Conservation (phyloP, 139 green algal genomes). For the Chlorella sp. region DNA sequence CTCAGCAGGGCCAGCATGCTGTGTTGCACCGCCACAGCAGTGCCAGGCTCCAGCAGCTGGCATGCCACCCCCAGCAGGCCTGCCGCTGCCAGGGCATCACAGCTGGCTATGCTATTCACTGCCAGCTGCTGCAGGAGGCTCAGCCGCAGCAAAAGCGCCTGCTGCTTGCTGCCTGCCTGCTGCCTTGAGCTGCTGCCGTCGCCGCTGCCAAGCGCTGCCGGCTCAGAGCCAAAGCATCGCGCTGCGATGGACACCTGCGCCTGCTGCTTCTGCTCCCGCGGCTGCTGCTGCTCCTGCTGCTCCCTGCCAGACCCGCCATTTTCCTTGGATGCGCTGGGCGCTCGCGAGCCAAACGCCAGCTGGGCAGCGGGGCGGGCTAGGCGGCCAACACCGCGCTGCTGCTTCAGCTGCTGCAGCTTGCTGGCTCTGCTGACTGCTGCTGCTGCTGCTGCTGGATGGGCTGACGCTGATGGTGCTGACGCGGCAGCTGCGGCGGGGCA, state of each 20-base stretch:
- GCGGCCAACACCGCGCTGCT: neutral
- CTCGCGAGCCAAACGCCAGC: neutral
- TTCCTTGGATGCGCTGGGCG: neutral
- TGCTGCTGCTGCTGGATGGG: neutral
- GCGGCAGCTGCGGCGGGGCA: neutral
- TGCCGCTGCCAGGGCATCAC: neutral
- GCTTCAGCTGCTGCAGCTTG: conserved; percentile 1
- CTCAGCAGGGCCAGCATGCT: conserved; percentile 16
- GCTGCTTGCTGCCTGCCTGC: neutral
- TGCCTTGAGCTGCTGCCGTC: neutral
- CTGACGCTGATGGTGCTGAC: neutral
- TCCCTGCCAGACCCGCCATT: too few species aligned
- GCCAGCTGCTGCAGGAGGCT: conserved; percentile 17
- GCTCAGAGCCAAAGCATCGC: neutral
- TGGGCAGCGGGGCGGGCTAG: neutral
- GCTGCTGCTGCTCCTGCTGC: neutral
- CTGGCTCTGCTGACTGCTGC: neutral
- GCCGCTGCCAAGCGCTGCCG: neutral
- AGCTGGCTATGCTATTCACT: neutral
- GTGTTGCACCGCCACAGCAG: neutral
- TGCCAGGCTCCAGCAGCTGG: neutral
- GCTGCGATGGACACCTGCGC: neutral
- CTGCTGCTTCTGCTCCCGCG: neutral
- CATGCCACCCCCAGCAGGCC: neutral
- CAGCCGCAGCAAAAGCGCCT: neutral